Base-by-base conservation (phyloP, 1,139 yeast species). In the Tardiomyces blankii region DNA sequence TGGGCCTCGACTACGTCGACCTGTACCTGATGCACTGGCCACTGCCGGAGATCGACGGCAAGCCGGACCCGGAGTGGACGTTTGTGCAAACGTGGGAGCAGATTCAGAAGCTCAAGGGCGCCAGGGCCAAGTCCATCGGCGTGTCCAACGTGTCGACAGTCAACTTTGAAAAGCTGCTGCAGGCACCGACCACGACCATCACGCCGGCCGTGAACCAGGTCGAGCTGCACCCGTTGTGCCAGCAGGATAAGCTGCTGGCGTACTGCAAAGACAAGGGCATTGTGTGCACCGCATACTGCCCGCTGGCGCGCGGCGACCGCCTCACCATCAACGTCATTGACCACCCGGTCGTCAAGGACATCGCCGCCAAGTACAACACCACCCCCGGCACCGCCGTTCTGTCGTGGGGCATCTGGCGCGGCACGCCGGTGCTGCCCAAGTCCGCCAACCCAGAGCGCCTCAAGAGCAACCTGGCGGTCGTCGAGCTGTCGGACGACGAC, bases 11-110 rank as follows among this genome's bases (percentile, higher is more conserved):
- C 44, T 88, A 87, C 58, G 79, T 88, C 44, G 96, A 88, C 61
- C 71, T 88, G 52, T 85, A 81, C 65, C 71, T 88, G 62, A 77
- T 85, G 61, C 96, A 88, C 66, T 87, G 94, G 95, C 96, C 96
- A 1, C 70, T 75, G 43, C 54, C 65, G 32, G 42, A 51, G 9
- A 50, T 65, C 40, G 75, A 77, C 42, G 40, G 38, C 18, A 55
- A 56, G 18, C 59, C 60, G n/a, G 61, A 71, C 44, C 59, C 59
- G 38, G 79, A 77, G 0, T 57, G 61, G 38, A 64, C 69, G 42
- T 53, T 78, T 19, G 68, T 67, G 27, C 73, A 71, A 45, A 78
- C 81, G 2, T 78, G 82, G 82, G 61, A 64, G 28, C 56, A 62
- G 27, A 56, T 75, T 63, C 75, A 74, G 48, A 60, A 61, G 42